These are phyloP conservation scores for Achaetomiella virescens DNA, from an alignment of 495 filamentous ascomycete species.

Conservation along the genomic window DNA sequence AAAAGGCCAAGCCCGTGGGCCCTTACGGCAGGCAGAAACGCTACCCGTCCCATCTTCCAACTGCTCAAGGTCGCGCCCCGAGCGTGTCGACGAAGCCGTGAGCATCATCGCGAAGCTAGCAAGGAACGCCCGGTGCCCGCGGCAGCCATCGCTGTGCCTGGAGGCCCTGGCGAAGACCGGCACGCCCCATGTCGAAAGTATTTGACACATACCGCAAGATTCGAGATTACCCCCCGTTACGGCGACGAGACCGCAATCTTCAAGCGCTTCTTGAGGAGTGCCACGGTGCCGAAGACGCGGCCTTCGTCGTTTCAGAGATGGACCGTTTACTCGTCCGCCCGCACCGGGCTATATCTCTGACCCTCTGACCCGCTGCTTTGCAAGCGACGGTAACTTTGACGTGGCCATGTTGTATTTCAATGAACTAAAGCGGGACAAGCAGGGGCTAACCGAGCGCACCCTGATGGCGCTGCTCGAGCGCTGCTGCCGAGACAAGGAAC, in stretches of 20 bases:
- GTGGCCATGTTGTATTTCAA: slow-evolving; percentile 53
- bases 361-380: slow-evolving; percentile 59
- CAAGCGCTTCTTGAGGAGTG: slow-evolving; percentile 63
- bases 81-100: slow-evolving; percentile 42
- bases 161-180: slow-evolving; percentile 42
- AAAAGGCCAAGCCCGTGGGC: no score
- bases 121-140: slow-evolving; percentile 44
- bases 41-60: slow-evolving; percentile 50
- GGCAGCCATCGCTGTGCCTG: slow-evolving; percentile 54
- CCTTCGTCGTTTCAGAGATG: slow-evolving; percentile 74
- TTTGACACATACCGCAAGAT: slow-evolving; percentile 66
- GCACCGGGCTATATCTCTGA: slow-evolving; percentile 61
- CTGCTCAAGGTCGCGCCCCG: slow-evolving; percentile 27
- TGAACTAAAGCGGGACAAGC: slow-evolving; percentile 40
- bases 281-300: slow-evolving; percentile 50
- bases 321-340: slow-evolving; percentile 51
- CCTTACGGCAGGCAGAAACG: no score
- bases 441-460: slow-evolving; percentile 36
- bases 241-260: slow-evolving; percentile 56
- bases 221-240: slow-evolving; percentile 51
- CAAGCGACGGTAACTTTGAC: slow-evolving; percentile 47
- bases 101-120: slow-evolving; percentile 46
- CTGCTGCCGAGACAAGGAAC: slow-evolving; percentile 37
- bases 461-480: slow-evolving; percentile 36
- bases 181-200: slow-evolving; percentile 45